Evolutionary conservation across 208 protist genomes (phyloP).

Genomic region (Lotmaria passim): DNA sequence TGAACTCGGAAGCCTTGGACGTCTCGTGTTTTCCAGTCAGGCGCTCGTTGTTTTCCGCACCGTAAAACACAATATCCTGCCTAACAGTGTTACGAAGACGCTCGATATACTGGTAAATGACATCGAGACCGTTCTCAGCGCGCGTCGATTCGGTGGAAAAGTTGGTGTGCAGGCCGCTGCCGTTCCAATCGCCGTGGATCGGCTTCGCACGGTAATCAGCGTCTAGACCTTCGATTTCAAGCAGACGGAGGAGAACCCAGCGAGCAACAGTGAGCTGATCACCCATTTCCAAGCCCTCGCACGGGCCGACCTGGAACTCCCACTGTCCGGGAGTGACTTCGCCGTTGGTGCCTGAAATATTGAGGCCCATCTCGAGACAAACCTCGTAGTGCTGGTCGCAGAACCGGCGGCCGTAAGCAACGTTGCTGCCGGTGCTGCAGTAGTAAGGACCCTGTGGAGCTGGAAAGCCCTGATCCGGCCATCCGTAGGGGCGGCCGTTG

Average conservation of each 20-base stretch:
- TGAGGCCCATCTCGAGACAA: constrained; percentile 86
- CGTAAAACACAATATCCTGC: constrained; percentile 91
- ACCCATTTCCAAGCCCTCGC: constrained; percentile 89
- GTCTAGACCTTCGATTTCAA: constrained; percentile 77
- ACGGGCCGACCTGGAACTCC: constrained; percentile 98
- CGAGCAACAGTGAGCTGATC: constrained; percentile 95
- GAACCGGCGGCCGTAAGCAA: constrained; percentile 90
- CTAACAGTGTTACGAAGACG: constrained; percentile 63
- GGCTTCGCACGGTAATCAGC: constrained; percentile 93
- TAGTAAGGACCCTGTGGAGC: constrained; percentile 97
- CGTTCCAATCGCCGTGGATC: constrained; percentile 98
- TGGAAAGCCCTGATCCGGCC: constrained; percentile 92
- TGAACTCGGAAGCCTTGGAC: constrained; percentile 71
- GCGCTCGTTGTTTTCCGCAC: constrained; percentile 83
- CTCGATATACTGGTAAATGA: constrained; percentile 84
- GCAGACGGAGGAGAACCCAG: constrained; percentile 90
- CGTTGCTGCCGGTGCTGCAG: constrained; percentile 84
- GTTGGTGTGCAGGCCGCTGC: constrained; percentile 97
- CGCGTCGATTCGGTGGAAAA: constrained; percentile 95
- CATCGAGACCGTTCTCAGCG: constrained; percentile 68
- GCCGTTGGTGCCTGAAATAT: constrained; percentile 94
- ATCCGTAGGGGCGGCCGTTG: constrained; percentile 76
- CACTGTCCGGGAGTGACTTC: constrained; percentile 98
- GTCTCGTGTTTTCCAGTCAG: constrained; percentile 92
- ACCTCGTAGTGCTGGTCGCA: constrained; percentile 80